These are phyloP conservation scores for Parietaria judaica DNA, from an alignment of 306 rosid species.

Conservation along the genomic window DNA sequence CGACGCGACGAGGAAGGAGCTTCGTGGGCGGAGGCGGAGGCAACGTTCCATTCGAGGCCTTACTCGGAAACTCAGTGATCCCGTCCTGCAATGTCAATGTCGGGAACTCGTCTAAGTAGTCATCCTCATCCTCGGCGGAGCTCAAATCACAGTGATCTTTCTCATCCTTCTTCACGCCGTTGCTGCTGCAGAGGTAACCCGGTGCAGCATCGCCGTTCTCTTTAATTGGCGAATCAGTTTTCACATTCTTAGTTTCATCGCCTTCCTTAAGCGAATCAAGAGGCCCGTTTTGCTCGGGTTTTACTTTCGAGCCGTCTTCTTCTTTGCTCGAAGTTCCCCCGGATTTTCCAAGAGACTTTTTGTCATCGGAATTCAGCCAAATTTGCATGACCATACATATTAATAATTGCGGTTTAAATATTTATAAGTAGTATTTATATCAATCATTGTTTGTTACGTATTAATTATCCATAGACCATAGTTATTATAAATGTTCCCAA, in stretches of 20 bases:
- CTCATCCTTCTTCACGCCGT: conserved; percentile 26
- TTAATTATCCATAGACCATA: no score
- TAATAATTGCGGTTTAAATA: no score
- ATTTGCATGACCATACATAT: no score
- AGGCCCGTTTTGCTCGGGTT: conserved; percentile 15
- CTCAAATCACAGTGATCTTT: conserved; percentile 9
- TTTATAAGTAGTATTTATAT: no score
- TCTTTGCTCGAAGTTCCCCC: conserved; percentile 26
- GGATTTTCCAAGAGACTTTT: conserved; percentile 10
- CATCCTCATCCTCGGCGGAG: conserved; percentile 22
- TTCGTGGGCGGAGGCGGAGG: conserved; percentile 19
- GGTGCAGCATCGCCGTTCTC: conserved; percentile 37
- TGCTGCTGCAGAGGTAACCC: conserved; percentile 14
- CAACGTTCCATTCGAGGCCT: conserved; percentile 35
- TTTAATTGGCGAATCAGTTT: conserved; percentile 18
- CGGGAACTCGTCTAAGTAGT: conserved; percentile 32
- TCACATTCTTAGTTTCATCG: conserved; percentile 29
- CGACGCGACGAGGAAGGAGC: conserved; percentile 59
- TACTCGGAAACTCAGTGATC: conserved; percentile 21
- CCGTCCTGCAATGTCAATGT: conserved; percentile 43
- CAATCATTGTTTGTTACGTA: no score
- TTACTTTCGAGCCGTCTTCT: conserved; percentile 23
- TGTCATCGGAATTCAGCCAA: conserved; percentile 26
- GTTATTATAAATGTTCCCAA: no score
- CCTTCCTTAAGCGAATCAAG: conserved; percentile 21